Conservation (phyloP, 306 rosid species). For the Rubus parviflorus region DNA sequence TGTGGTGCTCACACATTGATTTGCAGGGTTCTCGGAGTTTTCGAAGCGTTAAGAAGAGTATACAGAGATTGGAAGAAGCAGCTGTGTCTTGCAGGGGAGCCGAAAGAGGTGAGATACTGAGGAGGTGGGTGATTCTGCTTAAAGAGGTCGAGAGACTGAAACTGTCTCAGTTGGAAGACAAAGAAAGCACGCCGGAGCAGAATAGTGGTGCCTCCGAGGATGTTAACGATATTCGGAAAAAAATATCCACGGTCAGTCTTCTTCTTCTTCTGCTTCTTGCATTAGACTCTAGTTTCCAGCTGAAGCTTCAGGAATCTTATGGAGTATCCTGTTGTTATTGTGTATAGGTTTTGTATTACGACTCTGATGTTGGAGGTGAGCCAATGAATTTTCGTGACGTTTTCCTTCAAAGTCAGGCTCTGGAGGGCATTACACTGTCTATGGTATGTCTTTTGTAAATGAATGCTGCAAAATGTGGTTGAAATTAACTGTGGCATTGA, state of each 20-base stretch:
- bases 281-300: not conserved
- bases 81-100: constrained; percentile 70
- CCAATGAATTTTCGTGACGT: constrained; percentile 86
- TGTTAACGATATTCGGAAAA: constrained; percentile 57
- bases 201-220: constrained; percentile 56
- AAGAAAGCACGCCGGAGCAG: constrained; percentile 55
- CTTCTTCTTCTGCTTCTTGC: constrained; percentile 1
- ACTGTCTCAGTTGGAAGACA: constrained; percentile 53
- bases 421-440: constrained; percentile 87
- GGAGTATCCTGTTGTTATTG: not conserved
- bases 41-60: constrained; percentile 62
- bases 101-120: constrained; percentile 75
- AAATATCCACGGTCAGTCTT: constrained; percentile 58
- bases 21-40: constrained; percentile 65
- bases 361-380: constrained; percentile 78
- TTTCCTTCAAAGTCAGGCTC: constrained; percentile 94
- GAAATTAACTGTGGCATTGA: not conserved
- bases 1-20: not conserved
- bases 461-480: not conserved
- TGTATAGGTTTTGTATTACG: constrained; percentile 72
- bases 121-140: constrained; percentile 84
- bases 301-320: not conserved
- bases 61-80: constrained; percentile 85
- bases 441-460: constrained; percentile 56
- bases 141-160: constrained; percentile 66